These are phyloP conservation scores for Aspergillus versicolor DNA, from an alignment of 2,329 filamentous ascomycete species.

Conservation along the genomic window DNA sequence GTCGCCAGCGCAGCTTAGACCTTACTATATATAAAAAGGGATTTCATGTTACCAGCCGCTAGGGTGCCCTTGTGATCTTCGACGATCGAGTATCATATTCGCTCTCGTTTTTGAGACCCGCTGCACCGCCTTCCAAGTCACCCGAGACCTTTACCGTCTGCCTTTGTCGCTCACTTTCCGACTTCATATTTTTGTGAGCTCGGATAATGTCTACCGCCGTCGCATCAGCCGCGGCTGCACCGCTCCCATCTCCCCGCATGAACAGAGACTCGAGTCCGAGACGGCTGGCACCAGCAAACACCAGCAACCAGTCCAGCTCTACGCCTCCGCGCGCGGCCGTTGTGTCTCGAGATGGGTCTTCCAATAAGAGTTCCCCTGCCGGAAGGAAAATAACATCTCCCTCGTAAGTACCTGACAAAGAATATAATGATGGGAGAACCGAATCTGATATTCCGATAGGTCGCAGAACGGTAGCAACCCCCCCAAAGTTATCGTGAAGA, in stretches of 20 bases:
- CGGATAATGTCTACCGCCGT: slow-evolving; percentile 50
- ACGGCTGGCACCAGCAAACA: slow-evolving; percentile 39
- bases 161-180: neutral
- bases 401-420: slow-evolving; percentile 45
- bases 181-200: neutral
- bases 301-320: slow-evolving; percentile 32
- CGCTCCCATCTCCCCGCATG: slow-evolving; percentile 45
- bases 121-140: slow-evolving; percentile 6
- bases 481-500: slow-evolving; percentile 91
- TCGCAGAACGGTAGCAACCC: slow-evolving; percentile 50
- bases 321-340: slow-evolving; percentile 34
- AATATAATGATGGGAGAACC: slow-evolving; percentile 7
- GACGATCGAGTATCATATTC: slow-evolving; percentile 1
- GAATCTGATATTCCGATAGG: slow-evolving; percentile 18
- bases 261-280: slow-evolving; percentile 46
- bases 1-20: slow-evolving; percentile 1
- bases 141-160: neutral
- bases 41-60: slow-evolving; percentile 5
- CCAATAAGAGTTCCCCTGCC: slow-evolving; percentile 32
- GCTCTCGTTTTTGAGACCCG: neutral
- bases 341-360: slow-evolving; percentile 34
- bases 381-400: slow-evolving; percentile 42
- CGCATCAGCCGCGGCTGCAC: slow-evolving; percentile 44
- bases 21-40: slow-evolving; percentile 16
- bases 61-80: slow-evolving; percentile 2